A percentile compares a stretch with the other conserved stretches of the same genome.
phyloP scores from a whole-genome alignment of 2,329 filamentous ascomycete genomes.

The Paracoccidioides brasiliensis region DNA sequence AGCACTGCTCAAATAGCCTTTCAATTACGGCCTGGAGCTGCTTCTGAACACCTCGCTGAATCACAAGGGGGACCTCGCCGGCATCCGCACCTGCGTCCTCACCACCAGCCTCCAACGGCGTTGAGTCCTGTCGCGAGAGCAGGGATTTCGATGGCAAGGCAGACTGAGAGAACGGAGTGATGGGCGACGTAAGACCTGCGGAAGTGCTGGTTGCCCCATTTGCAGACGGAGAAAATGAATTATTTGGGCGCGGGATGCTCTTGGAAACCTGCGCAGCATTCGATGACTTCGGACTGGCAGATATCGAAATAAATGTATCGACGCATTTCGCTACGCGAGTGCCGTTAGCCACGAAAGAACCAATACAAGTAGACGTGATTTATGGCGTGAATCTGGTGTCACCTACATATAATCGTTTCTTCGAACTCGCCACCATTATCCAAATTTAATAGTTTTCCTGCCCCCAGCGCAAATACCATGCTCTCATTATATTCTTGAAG shows the following conservation, averaged over 20 bases:
- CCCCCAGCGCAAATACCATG: constrained; percentile 93
- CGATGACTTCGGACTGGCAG: constrained; percentile 45
- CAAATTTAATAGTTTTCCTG: constrained; percentile 88
- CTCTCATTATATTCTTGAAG: constrained; percentile 98
- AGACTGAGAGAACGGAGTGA: constrained; percentile 89
- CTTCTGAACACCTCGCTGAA: constrained; percentile 61
- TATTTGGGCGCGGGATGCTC: constrained; percentile 55
- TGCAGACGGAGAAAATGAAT: constrained; percentile 57
- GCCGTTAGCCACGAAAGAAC: neutral
- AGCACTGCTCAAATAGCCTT: constrained; percentile 80
- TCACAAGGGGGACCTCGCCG: constrained; percentile 49
- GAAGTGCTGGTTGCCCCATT: constrained; percentile 54
- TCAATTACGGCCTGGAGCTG: constrained; percentile 76
- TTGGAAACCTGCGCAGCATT: constrained; percentile 35
- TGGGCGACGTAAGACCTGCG: constrained; percentile 64
- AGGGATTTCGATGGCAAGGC: constrained; percentile 87
- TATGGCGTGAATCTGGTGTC: neutral
- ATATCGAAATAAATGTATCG: constrained; percentile 87
- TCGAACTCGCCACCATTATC: constrained; percentile 89
- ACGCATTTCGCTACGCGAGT: constrained; percentile 65
- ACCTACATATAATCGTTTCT: constrained; percentile 82
- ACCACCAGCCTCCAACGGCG: constrained; percentile 44
- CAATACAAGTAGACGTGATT: neutral
- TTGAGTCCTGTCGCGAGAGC: constrained; percentile 66
- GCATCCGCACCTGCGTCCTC: constrained; percentile 41